These are phyloP conservation scores for Parmales sp. DNA, from an alignment of 108 stramenopile species.

Conservation along the genomic window DNA sequence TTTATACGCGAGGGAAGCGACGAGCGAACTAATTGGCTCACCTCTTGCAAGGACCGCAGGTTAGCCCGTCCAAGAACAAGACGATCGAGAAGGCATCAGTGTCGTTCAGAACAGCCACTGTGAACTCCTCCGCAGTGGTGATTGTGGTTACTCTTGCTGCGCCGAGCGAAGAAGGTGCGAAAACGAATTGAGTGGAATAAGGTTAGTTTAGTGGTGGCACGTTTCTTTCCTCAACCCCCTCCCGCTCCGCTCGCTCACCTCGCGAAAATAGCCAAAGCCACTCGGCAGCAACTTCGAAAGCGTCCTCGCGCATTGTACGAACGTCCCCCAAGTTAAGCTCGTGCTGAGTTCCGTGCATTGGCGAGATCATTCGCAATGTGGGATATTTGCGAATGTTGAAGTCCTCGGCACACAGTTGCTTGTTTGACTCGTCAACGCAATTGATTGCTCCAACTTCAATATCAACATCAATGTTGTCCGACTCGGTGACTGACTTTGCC, in stretches of 20 bases:
- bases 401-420: neutral
- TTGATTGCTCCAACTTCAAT: slow-evolving; percentile 10
- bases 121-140: neutral
- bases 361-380: neutral
- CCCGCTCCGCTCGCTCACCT: neutral
- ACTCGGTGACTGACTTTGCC: neutral
- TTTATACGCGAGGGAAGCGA: too few species aligned
- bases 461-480: neutral
- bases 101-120: neutral
- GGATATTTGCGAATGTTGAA: slow-evolving; percentile 9
- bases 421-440: slow-evolving; percentile 1
- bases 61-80: slow-evolving; percentile 2
- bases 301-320: neutral
- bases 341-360: neutral
- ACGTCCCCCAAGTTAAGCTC: neutral
- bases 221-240: too few species aligned
- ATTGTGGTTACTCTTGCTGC: too few species aligned
- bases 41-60: neutral
- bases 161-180: too few species aligned
- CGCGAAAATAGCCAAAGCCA: neutral
- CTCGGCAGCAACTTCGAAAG: neutral
- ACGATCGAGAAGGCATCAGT: neutral
- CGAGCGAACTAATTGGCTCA: too few species aligned
- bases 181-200: too few species aligned
- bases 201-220: too few species aligned